Evolutionary conservation across 495 filamentous ascomycete species (phyloP), one percentile per base, ranked within the genome.

Genomic region (Hypomontagnella monticulosa): DNA sequence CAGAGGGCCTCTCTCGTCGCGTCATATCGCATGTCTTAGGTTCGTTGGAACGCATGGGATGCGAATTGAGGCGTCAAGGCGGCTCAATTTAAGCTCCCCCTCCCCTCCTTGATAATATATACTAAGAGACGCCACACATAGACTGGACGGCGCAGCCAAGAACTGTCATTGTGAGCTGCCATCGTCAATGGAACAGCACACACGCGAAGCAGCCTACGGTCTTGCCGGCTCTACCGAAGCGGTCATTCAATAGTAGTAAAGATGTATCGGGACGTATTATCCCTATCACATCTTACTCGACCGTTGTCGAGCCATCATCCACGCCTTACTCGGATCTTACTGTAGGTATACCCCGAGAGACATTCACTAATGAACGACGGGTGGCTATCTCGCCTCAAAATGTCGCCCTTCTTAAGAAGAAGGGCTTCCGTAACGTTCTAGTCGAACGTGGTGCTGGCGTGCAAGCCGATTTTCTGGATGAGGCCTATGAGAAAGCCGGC

Each of bases 341-440:
- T 4, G 84, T 94, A 23, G 90, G 90, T 36, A 81, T 92, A 27
- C 89, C 89, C 1, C 85, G 83, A 40, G 91, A 94, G 72, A 89
- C 80, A 11, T 89, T 82, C 67, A 82, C 84, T 9, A 84, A 88
- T 56, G 91, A 94, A 76, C 87, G 87, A 18, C 90, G 91, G 20
- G 91, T 94, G 15, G 90, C 91, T 12, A 81, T 94, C 30, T 92
- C 89, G 1, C 91, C 91, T 5, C 87, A 89, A 61, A 94, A 93
- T 80, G 90, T 91, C 15, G 81, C 85, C 1, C 75, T 93, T 19
- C 76, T 94, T 3, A 81, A 89, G 59, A 93, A 93, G 77, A 94
- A 93, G 71, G 91, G 91, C 34, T 91, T 91, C 71, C 79, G 80
- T 34, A 86, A 86, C 40, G 86, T 94, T 9, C 72, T 94, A 4